Base-by-base conservation (phyloP, 306 rosid genomes). In the Fragaria nilgerrensis region DNA sequence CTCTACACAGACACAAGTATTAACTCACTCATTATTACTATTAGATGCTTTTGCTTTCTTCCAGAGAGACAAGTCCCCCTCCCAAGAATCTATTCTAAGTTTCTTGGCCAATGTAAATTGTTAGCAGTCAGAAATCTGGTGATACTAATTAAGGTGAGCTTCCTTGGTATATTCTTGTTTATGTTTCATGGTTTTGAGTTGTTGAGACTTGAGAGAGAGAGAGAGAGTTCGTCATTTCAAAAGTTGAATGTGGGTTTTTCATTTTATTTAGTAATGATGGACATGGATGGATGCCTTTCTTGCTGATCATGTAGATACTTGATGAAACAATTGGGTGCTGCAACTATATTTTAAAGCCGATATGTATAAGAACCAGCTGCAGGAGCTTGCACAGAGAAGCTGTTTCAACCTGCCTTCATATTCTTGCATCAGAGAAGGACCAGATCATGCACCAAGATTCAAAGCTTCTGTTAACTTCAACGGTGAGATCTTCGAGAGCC, bases 311-410 rank as follows among this genome's bases (percentile, higher is more conserved):
- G n/a, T n/a, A n/a, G n/a, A n/a, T n/a, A n/a, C n/a, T 44, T 56
- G 59, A 20, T 77, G 48, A 17, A 29, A 25, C 45, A 7, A 9
- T 8, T 39, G 20, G 62, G 25, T 59, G 15, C 12, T 32, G 68
- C 41, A 2, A 3, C 3, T 61, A 55, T 15, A 56, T n/a, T 29
- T 14, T n/a, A 20, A 70, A 72, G 48, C 4, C 56, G 50, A 55
- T 14, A 80, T 80, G 84, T 80, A 68, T 9, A 80, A 80, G 80
- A 80, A 80, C 56, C 84, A 80, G 73, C 76, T 80, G 64, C 84
- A 80, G 56, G 84, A 80, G 47, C 76, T 80, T 20, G 84, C 84
- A 23, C 84, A 80, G 80, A 80, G 84, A 80, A 80, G 84, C 84
- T 80, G 84, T 27, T 80, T 80, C 76, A 80, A 80, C 66, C 76